Base-by-base conservation (phyloP, 1,139 yeast species). In the Nadsonia commutata region DNA sequence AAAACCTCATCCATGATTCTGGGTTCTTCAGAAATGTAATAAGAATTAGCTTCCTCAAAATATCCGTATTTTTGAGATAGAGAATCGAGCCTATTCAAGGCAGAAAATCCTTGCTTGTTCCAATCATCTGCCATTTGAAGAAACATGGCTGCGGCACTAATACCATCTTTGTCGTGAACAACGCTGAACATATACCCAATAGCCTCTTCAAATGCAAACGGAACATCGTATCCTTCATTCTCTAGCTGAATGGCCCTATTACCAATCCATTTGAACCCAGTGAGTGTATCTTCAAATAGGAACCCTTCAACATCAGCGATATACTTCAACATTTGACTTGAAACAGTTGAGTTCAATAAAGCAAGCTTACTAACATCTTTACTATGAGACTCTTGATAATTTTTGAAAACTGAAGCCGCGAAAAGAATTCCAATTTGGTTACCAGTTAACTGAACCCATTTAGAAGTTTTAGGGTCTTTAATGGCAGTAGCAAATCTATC, bases 251-350 rank as follows among this genome's bases (percentile, higher is more conserved):
- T 75, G 1, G 95, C 94, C 49, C 77, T 73, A 58, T 90, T 90
- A 2, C 97, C 98, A 42, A 90, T 81, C 98, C 98, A 90, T 62
- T 90, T 90, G 66, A 90, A 90, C 1, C 98, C 97, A 1, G 97
- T 90, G 44, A 90, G 67, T 0, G 97, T 88, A 49, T 90, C 97
- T 40, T 67, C 71, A 60, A 70, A 82, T 40, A 74, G 66, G 57
- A 81, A 79, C 0, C 80, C 80, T 44, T 74, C 70, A 9, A 57
- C 57, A 3, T 66, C 58, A 0, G 95, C 93, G 78, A 88, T 75
- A 2, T 77, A 65, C n/a, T 67, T 63, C 45, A 86, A 68, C 62
- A 86, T 72, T 55, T 83, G 94, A 3, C 95, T 83, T 0, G 95
- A 85, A 0, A 90, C 97, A 0, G 97, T 86, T 0, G 97, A 86